Base-by-base conservation (phyloP, 257 asterid species). In the Solanum clarkiae region DNA sequence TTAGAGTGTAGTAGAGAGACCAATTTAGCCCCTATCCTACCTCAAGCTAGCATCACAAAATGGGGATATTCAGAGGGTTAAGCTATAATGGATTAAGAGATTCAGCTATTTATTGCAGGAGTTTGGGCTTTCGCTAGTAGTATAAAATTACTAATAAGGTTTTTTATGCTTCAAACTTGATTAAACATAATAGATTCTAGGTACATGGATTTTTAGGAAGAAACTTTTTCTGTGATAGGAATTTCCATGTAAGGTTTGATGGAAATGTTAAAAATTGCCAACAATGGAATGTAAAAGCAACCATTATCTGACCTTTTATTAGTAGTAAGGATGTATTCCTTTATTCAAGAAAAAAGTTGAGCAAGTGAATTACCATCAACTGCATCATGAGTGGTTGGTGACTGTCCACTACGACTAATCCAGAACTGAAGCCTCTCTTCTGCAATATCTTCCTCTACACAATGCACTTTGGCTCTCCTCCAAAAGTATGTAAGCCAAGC, bases 401-500 rank as follows among this genome's bases (percentile, higher is more conserved):
- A 85, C 84, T 92, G 95, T 77, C 94, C 97, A 86, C 95, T 93
- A 88, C 95, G 95, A 86, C 95, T 93, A 85, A 93, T 91, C 99
- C 99, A 97, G 56, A 90, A 84, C 57, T 91, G 96, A 87, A 97
- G 98, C 80, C 95, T 92, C 88, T 95, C 99, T 56, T 97, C 99
- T 51, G 99, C 98, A 89, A 95, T 91, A 91, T 97, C 99, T 84
- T 94, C 99, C 91, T 97, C 99, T 69, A 97, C 99, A 54, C 92
- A 88, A 86, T 95, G 98, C 56, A 84, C 94, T 88, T 92, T 92
- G 86, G 99, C 99, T 88, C 99, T 95, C 93, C 98, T 95, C 99
- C 99, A 97, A 89, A 97, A 95, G 91, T 95, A 97, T 66, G 96
- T 91, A 88, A 97, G 98, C 99, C 99, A 97, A 65, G 99, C 96